Conservation (phyloP, 805 yeast species). For the Starmerella stigmatis region DNA sequence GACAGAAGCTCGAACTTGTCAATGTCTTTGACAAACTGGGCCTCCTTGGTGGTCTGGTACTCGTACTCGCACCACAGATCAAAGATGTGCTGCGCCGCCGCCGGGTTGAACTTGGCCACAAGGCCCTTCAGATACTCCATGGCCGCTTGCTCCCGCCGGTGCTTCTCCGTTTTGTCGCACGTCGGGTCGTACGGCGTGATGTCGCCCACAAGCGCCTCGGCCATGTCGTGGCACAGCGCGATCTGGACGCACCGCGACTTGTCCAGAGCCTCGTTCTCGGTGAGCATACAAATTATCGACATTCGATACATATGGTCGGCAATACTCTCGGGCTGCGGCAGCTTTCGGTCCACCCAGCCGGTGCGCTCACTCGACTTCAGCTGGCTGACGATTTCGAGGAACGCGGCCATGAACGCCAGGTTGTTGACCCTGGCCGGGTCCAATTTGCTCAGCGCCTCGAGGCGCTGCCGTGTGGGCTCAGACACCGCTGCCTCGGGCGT, state of each 20-base stretch:
- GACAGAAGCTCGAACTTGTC: constrained; percentile 78
- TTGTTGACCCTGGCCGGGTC: constrained; percentile 20
- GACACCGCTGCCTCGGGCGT: constrained; percentile 48
- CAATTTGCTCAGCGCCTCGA: constrained; percentile 23
- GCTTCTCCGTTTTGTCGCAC: constrained; percentile 62
- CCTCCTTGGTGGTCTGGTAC: constrained; percentile 68
- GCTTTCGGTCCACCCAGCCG: constrained; percentile 78
- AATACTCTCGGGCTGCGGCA: constrained; percentile 54
- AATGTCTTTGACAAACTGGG: constrained; percentile 82
- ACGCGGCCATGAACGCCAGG: constrained; percentile 32
- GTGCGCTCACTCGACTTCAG: constrained; percentile 77
- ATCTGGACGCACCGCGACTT: constrained; percentile 67
- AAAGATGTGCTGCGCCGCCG: constrained; percentile 52
- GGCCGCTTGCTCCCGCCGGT: constrained; percentile 64
- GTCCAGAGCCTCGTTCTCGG: constrained; percentile 44
- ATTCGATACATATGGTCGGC: constrained; percentile 96
- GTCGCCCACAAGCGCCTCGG: constrained; percentile 90
- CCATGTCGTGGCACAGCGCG: constrained; percentile 85
- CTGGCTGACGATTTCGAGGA: constrained; percentile 57
- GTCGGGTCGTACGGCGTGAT: constrained; percentile 74
- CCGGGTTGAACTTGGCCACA: constrained; percentile 52
- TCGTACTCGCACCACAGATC: constrained; percentile 86
- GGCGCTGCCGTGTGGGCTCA: constrained; percentile 33
- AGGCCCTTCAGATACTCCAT: constrained; percentile 55
- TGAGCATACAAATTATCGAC: constrained; percentile 69